Evolutionary conservation across 1,139 yeast genomes (phyloP).

Genomic region (Spencermartinsiella ligniputridi): DNA sequence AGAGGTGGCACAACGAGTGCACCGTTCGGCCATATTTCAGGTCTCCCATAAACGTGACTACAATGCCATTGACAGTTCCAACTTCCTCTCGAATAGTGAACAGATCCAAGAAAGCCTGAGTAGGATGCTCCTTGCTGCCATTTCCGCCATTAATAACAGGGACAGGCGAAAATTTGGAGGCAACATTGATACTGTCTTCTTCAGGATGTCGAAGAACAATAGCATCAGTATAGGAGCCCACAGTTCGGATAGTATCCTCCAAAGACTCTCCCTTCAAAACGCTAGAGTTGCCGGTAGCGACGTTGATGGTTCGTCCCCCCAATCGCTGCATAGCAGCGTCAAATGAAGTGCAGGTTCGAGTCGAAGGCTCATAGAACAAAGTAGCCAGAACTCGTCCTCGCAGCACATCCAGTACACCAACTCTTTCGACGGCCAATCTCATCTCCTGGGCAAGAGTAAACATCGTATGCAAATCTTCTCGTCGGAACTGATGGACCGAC

Average conservation of each 20-base stretch:
- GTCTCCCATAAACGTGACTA: constrained; percentile 99
- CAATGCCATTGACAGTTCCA: constrained; percentile 97
- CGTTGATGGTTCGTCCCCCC: constrained; percentile 94
- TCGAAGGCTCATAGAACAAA: constrained; percentile 96
- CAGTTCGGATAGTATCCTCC: constrained; percentile 92
- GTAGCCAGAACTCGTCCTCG: constrained; percentile 90
- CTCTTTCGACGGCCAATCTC: constrained; percentile 95
- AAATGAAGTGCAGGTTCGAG: constrained; percentile 93
- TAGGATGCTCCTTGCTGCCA: constrained; percentile 96
- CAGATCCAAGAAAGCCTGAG: constrained; percentile 95
- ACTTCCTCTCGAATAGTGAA: constrained; percentile 98
- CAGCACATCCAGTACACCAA: constrained; percentile 86
- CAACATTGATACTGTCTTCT: constrained; percentile 86
- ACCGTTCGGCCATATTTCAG: constrained; percentile 98
- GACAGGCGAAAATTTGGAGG: constrained; percentile 94
- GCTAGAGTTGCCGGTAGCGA: constrained; percentile 79
- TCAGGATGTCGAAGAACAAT: constrained; percentile 95
- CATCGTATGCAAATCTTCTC: constrained; percentile 85
- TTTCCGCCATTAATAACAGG: constrained; percentile 98
- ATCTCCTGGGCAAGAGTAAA: constrained; percentile 98
- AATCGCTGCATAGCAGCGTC: constrained; percentile 99
- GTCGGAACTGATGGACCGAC: constrained; percentile 80
- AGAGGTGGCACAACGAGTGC: constrained; percentile 87
- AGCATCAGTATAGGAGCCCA: constrained; percentile 96
- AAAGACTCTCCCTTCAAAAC: constrained; percentile 97